Conservation (phyloP, 768 basidiomycete genomes). For the Mycena pura region DNA sequence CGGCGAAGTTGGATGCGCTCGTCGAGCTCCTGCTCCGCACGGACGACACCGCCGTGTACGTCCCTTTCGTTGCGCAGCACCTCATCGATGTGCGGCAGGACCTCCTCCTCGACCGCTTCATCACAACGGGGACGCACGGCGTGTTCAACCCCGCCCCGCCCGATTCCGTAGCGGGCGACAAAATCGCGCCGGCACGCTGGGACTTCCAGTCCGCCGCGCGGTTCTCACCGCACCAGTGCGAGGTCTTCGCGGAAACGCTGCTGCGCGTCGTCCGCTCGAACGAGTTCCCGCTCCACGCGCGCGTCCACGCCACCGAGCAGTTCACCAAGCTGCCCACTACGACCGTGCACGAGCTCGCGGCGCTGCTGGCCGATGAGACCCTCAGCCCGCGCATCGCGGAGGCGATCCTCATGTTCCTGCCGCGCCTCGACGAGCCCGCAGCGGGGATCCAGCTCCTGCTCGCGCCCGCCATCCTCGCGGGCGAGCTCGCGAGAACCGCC, state of each 20-base stretch:
- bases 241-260: constrained; percentile 22
- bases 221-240: constrained; percentile 27
- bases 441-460: constrained; percentile 28
- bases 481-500: constrained; percentile 27
- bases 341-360: constrained; percentile 27
- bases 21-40: constrained; percentile 21
- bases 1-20: constrained; percentile 16
- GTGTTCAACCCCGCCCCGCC: constrained; percentile 18
- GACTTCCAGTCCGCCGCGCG: constrained; percentile 11
- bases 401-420: constrained; percentile 31
- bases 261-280: constrained; percentile 22
- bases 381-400: constrained; percentile 27
- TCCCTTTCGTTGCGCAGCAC: constrained; percentile 19
- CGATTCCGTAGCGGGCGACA: constrained; percentile 13
- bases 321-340: constrained; percentile 28
- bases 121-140: constrained; percentile 18
- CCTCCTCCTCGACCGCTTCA: constrained; percentile 22
- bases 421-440: constrained; percentile 28
- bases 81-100: constrained; percentile 26
- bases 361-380: constrained; percentile 20
- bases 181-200: constrained; percentile 19
- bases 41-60: constrained; percentile 25
- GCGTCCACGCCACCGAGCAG: constrained; percentile 22
- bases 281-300: constrained; percentile 18
- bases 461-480: constrained; percentile 23